phyloP scores from a whole-genome alignment of 2,329 filamentous ascomycete genomes.

The Setomelanomma holmii region DNA sequence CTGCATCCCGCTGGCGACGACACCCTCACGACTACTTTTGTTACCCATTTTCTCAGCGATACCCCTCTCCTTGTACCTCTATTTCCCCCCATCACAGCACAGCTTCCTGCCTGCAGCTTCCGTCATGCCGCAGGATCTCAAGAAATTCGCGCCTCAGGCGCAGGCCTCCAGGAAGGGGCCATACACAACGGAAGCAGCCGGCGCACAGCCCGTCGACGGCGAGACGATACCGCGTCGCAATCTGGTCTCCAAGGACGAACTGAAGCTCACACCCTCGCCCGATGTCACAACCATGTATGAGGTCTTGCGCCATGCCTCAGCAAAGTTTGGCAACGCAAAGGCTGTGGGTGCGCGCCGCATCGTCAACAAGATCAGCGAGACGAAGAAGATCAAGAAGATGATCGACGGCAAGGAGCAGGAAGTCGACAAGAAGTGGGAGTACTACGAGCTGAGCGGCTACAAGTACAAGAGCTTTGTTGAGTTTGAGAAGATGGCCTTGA shows the following conservation, averaged over 20 bases:
- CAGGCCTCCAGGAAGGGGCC: slow-evolving; percentile 68
- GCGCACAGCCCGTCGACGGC: slow-evolving; percentile 72
- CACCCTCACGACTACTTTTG: slow-evolving; percentile 15
- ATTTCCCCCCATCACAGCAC: slow-evolving; percentile 5
- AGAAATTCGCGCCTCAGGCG: slow-evolving; percentile 57
- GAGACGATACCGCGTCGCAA: slow-evolving; percentile 86
- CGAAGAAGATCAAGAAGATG: slow-evolving; percentile 88
- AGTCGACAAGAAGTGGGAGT: slow-evolving; percentile 91
- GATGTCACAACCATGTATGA: slow-evolving; percentile 81
- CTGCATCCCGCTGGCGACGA: slow-evolving; percentile 33
- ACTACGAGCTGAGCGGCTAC: slow-evolving; percentile 82
- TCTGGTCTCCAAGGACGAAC: slow-evolving; percentile 71
- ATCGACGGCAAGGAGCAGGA: slow-evolving; percentile 80
- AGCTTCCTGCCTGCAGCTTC: slow-evolving; percentile 14
- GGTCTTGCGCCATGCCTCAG: slow-evolving; percentile 73
- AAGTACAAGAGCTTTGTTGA: slow-evolving; percentile 79
- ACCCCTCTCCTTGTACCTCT: slow-evolving; percentile 25
- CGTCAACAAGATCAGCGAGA: slow-evolving; percentile 79
- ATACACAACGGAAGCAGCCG: slow-evolving; percentile 76
- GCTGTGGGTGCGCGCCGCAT: slow-evolving; percentile 72
- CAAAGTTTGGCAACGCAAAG: slow-evolving; percentile 61
- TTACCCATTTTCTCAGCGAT: slow-evolving; percentile 24
- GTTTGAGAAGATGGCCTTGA: slow-evolving; percentile 73
- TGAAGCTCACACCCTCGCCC: slow-evolving; percentile 69
- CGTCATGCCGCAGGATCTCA: slow-evolving; percentile 52